Evolutionary conservation across 352 stramenopile genomes (phyloP), one percentile per base, ranked within the genome.

Genomic region (Phytophthora ramorum): DNA sequence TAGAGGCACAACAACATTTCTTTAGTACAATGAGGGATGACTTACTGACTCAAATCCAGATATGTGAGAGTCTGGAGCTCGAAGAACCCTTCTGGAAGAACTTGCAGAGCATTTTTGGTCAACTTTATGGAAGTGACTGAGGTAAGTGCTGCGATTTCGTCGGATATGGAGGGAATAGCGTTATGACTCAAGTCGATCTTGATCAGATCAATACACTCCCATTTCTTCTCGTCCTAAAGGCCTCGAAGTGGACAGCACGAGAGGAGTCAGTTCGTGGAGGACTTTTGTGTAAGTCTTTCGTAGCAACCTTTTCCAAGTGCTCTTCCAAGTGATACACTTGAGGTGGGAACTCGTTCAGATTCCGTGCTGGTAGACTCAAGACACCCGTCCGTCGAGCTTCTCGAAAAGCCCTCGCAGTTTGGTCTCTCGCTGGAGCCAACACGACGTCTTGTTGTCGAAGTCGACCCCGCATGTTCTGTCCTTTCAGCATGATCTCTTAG

Each of bases 151-250:
- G 57, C 71, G 20, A 95, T 84, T 28, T 91, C 83, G 34, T 84
- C 73, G 17, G 70, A 72, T 40, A 95, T 74, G 10, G 56, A 65
- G 1, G 69, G 38, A 55, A 95, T 93, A 0, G 75, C 66, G 58
- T 95, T 93, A 67, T 93, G 87, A 48, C 87, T 95, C 52, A 95
- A 60, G 43, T 95, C 87, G 28, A 93, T 78, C 69, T 92, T 95
- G 38, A 90, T 47, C 37, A 95, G 58, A 57, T 93, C 87, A 22
- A 93, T 81, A 56, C 87, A 95, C 60, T 95, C 87, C 87, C 87
- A 95, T 50, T 84, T 88, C 59, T 93, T 92, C 58, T 95, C 87
- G 20, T 95, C 87, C 79, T 89, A 44, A 24, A n/a, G 17, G 4
- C 46, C 0, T 12, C 53, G 14, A 58, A 32, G 10, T 43, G 4